These are phyloP conservation scores for Spathaspora sp. DNA, from an alignment of 1,139 yeast genomes.

Conservation along the genomic window DNA sequence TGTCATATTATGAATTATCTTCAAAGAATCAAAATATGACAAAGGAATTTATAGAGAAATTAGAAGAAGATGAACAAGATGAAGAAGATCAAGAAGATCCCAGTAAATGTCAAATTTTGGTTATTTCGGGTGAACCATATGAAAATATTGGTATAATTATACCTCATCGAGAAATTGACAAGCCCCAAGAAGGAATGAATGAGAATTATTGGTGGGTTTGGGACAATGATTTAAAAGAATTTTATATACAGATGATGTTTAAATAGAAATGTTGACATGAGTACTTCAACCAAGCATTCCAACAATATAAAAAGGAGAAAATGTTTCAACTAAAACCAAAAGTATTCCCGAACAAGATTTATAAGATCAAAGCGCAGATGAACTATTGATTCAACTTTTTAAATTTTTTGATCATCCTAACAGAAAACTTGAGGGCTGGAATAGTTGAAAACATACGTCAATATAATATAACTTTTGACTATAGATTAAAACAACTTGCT, in stretches of 20 bases:
- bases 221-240: slow-evolving; percentile 68
- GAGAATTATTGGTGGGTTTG: slow-evolving; percentile 66
- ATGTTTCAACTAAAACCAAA: no score
- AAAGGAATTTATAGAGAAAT: slow-evolving; percentile 22
- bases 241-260: slow-evolving; percentile 66
- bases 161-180: slow-evolving; percentile 59
- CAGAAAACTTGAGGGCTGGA: no score
- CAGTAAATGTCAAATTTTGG: slow-evolving; percentile 56
- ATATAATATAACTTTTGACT: no score
- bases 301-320: no score
- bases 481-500: no score
- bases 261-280: slow-evolving; percentile 14
- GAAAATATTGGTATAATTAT: slow-evolving; percentile 72
- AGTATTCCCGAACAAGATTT: no score
- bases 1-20: slow-evolving; percentile 72
- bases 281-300: no score
- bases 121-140: slow-evolving; percentile 83
- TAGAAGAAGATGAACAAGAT: slow-evolving; percentile 13
- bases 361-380: no score
- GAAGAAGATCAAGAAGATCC: slow-evolving; percentile 25
- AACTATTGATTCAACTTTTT: no score
- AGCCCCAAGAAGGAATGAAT: slow-evolving; percentile 35
- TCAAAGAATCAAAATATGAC: slow-evolving; percentile 35
- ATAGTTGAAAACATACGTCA: no score
- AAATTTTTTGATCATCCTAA: no score